Evolutionary conservation across 1,139 yeast genomes (phyloP).

Genomic region (Taiozyma onychis): DNA sequence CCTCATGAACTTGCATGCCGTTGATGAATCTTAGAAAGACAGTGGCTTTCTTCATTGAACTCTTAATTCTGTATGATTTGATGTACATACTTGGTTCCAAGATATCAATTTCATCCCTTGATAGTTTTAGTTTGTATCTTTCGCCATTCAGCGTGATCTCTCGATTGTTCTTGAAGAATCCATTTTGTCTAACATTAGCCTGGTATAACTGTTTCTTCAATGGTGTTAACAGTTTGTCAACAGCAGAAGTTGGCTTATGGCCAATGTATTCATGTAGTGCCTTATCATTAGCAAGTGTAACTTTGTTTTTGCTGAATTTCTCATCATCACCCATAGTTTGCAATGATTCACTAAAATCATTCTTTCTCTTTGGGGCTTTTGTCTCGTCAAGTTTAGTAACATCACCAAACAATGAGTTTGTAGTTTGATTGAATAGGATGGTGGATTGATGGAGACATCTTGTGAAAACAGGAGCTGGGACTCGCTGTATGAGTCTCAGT

Average conservation of each 20-base stretch:
- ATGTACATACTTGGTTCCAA: conserved; percentile 82
- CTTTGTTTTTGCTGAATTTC: conserved; percentile 10
- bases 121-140: conserved; percentile 50
- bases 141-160: conserved; percentile 44
- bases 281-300: conserved; percentile 33
- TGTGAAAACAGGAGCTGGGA: neutral
- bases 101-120: conserved; percentile 62
- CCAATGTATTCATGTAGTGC: conserved; percentile 37
- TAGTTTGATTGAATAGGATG: neutral
- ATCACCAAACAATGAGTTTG: conserved; percentile 20
- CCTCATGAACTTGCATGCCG: conserved; percentile 65
- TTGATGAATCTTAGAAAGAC: conserved; percentile 68
- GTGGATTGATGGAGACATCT: neutral
- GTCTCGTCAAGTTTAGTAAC: conserved; percentile 17
- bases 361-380: conserved; percentile 10
- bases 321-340: conserved; percentile 18
- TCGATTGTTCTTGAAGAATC: conserved; percentile 65
- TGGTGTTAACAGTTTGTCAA: conserved; percentile 56
- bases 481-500: neutral
- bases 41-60: conserved; percentile 85
- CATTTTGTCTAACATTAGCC: conserved; percentile 55
- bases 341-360: conserved; percentile 21
- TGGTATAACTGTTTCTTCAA: conserved; percentile 62
- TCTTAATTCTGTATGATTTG: conserved; percentile 73
- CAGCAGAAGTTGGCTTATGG: conserved; percentile 36